Conservation (phyloP, 1,284 basidiomycete species). For the Heterobasidion irregulare region DNA sequence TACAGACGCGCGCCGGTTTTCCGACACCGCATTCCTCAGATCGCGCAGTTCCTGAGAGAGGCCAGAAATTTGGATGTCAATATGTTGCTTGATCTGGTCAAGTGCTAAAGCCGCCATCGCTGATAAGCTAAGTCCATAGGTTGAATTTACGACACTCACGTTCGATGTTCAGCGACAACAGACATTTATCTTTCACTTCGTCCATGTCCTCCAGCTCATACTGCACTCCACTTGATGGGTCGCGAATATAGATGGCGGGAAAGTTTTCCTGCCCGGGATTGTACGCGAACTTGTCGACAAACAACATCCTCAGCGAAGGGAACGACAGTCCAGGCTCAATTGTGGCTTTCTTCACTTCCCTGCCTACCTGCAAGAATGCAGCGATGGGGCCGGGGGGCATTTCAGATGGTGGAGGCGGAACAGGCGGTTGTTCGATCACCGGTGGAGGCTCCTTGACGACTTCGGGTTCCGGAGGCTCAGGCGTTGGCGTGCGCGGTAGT, state of each 20-base stretch:
- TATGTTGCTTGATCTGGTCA: conserved; percentile 98
- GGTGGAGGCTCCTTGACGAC: conserved; percentile 3
- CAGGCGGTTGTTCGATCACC: neutral
- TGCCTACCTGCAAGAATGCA: conserved; percentile 86
- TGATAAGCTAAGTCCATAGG: neutral
- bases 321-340: conserved; percentile 70
- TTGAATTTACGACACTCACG: conserved; percentile 47
- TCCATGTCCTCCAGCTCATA: conserved; percentile 95
- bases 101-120: conserved; percentile 51
- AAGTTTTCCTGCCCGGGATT: conserved; percentile 92
- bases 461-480: conserved; percentile 7
- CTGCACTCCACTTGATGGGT: conserved; percentile 84
- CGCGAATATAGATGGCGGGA: conserved; percentile 92
- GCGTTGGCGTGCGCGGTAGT: conserved; percentile 16
- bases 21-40: conserved; percentile 60
- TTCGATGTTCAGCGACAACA: conserved; percentile 93
- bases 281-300: conserved; percentile 94
- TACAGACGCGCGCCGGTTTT: conserved; percentile 36
- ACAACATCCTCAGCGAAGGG: conserved; percentile 73
- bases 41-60: conserved; percentile 93
- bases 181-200: conserved; percentile 84
- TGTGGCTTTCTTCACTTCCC: conserved; percentile 84
- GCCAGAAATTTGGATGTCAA: conserved; percentile 81
- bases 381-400: conserved; percentile 35
- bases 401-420: conserved; percentile 3